Conservation (phyloP, 78 protist species). For the Bigelowiella natans region DNA sequence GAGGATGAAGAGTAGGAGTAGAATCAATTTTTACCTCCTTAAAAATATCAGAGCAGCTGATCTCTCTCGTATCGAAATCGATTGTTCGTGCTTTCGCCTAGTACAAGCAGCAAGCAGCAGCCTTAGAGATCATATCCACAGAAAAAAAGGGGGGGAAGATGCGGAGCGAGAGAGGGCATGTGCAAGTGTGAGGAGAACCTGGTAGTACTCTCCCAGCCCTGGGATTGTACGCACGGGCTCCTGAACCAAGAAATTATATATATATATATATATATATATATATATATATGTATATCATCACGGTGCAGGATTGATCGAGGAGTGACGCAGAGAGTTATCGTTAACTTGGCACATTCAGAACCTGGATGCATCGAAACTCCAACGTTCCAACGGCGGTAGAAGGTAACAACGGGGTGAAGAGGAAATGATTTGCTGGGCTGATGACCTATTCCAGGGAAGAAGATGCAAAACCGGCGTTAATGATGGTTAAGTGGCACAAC, state of each 20-base stretch:
- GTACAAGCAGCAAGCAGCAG: too few relatives aligned
- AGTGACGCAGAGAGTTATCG: too few relatives aligned
- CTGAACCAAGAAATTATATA: not conserved
- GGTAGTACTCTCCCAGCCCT: not conserved
- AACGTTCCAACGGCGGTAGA: slow-evolving; percentile 14
- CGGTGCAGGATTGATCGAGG: not conserved
- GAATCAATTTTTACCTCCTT: too few relatives aligned
- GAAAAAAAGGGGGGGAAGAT: too few relatives aligned
- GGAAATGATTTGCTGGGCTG: slow-evolving; percentile 9
- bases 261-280: too few relatives aligned
- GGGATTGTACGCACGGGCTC: slow-evolving; percentile 11
- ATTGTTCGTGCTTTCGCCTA: not conserved
- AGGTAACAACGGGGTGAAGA: slow-evolving; percentile 16
- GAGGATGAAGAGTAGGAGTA: too few relatives aligned
- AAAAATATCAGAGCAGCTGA: not conserved
- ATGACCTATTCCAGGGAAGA: not conserved
- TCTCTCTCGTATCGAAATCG: not conserved
- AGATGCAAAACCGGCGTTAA: not conserved
- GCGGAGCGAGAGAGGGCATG: too few relatives aligned
- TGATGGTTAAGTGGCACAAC: not conserved
- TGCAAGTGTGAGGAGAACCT: too few relatives aligned
- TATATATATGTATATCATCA: too few relatives aligned
- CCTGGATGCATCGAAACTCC: slow-evolving; percentile 10
- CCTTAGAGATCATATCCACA: too few relatives aligned
- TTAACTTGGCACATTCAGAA: too few relatives aligned